Evolutionary conservation across 192 early-diverging fungal species (phyloP).

Genomic region (Diversispora epigaea): DNA sequence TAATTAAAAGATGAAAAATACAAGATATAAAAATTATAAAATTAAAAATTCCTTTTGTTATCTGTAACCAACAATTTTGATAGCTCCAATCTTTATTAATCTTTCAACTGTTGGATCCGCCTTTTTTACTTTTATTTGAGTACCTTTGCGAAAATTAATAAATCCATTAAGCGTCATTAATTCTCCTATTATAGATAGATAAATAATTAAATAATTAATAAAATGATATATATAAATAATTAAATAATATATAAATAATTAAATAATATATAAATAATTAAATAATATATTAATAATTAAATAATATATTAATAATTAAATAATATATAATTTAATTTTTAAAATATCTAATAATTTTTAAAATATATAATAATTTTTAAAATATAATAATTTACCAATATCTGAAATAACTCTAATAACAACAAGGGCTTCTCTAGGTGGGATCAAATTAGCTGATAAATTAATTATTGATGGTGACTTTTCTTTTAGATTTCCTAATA

Average conservation of each 20-base stretch:
- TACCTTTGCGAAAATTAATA: background rate
- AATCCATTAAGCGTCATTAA: background rate
- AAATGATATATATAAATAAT: too few relatives aligned
- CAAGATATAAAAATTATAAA: too few relatives aligned
- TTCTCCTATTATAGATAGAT: background rate
- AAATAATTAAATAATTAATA: background rate
- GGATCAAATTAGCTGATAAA: background rate
- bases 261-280: too few relatives aligned
- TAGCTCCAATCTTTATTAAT: background rate
- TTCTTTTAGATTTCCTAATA: background rate
- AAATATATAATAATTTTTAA: background rate
- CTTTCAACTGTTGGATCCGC: background rate
- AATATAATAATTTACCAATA: background rate
- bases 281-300: too few relatives aligned
- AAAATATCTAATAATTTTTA: background rate
- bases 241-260: too few relatives aligned
- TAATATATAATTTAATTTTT: background rate
- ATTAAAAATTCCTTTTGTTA: background rate
- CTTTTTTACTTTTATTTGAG: background rate
- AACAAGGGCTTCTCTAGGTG: background rate
- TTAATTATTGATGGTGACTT: background rate
- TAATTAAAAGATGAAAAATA: too few relatives aligned
- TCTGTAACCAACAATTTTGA: background rate
- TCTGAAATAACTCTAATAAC: background rate
- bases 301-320: background rate